These are phyloP conservation scores for Saitozyma podzolica DNA, from an alignment of 768 basidiomycete genomes.

Conservation along the genomic window DNA sequence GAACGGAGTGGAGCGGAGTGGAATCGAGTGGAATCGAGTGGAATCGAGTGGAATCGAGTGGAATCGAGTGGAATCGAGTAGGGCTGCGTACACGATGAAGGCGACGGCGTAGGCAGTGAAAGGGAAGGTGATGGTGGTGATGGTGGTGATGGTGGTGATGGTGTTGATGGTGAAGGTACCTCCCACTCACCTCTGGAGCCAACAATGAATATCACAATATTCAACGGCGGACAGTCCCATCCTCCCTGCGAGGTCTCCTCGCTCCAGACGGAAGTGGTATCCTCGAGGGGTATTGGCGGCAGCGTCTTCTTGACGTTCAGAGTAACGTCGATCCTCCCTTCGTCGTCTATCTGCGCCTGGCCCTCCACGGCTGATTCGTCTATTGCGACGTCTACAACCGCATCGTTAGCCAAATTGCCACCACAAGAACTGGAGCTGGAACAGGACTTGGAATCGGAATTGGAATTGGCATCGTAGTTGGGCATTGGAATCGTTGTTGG, in stretches of 20 bases:
- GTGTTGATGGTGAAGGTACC: not conserved
- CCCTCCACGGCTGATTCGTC: conserved; percentile 32
- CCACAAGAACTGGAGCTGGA: no score
- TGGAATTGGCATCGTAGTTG: no score
- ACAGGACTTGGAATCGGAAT: no score
- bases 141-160: not conserved
- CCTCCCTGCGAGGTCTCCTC: not conserved
- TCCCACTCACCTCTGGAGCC: conserved; percentile 61
- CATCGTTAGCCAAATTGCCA: no score
- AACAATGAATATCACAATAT: conserved; percentile 68
- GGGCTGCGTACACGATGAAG: no score
- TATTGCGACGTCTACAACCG: no score
- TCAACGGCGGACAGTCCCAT: conserved; percentile 53
- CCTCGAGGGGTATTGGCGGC: conserved; percentile 60
- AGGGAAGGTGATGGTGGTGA: not conserved
- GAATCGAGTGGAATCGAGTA: no score
- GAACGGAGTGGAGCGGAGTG: no score
- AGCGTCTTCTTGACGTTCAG: conserved; percentile 58
- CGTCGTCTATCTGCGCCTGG: conserved; percentile 35
- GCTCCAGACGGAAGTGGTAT: conserved; percentile 42
- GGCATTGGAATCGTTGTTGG: no score
- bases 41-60: no score
- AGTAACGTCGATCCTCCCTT: conserved; percentile 50
- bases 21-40: no score
- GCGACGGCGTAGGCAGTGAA: no score